phyloP scores from a whole-genome alignment of 1,139 yeast species.

The Yamadazyma aaseri region DNA sequence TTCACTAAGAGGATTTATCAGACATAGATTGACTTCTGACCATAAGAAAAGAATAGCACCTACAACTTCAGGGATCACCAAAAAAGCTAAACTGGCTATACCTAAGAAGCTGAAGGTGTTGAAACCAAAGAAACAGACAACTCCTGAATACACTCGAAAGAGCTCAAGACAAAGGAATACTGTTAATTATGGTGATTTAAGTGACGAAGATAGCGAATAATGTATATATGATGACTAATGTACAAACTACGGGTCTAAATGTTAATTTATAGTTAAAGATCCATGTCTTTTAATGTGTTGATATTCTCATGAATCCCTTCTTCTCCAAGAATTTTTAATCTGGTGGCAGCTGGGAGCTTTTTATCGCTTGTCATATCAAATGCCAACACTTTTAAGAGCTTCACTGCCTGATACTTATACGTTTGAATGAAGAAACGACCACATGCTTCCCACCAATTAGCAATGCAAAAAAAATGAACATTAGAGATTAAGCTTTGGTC shows the following conservation, averaged over 20 bases:
- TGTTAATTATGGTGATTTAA: slow-evolving; percentile 37
- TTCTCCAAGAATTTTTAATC: slow-evolving; percentile 73
- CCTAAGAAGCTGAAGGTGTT: slow-evolving; percentile 4
- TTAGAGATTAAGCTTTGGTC: slow-evolving; percentile 51
- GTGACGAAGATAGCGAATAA: slow-evolving; percentile 6
- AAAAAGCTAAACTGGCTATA: slow-evolving; percentile 1
- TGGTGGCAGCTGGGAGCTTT: slow-evolving; percentile 72
- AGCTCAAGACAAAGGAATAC: slow-evolving; percentile 40
- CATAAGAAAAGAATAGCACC: slow-evolving; percentile 4
- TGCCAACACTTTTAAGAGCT: slow-evolving; percentile 46
- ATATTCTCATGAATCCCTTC: slow-evolving; percentile 61
- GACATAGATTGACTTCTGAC: slow-evolving; percentile 18
- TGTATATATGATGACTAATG: slow-evolving; percentile 2
- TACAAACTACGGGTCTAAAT: neutral
- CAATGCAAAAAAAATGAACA: slow-evolving; percentile 68
- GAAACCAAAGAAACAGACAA: slow-evolving; percentile 7
- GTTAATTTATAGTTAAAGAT: slow-evolving; percentile 8
- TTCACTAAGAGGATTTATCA: slow-evolving; percentile 26
- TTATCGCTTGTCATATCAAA: slow-evolving; percentile 35
- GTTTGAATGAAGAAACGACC: slow-evolving; percentile 52
- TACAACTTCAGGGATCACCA: neutral
- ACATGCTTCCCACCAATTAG: slow-evolving; percentile 92
- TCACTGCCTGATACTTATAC: slow-evolving; percentile 70
- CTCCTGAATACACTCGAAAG: slow-evolving; percentile 34
- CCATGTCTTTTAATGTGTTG: slow-evolving; percentile 54